phyloP scores from a whole-genome alignment of 768 basidiomycete genomes.

The Tephrocybe rancida region DNA sequence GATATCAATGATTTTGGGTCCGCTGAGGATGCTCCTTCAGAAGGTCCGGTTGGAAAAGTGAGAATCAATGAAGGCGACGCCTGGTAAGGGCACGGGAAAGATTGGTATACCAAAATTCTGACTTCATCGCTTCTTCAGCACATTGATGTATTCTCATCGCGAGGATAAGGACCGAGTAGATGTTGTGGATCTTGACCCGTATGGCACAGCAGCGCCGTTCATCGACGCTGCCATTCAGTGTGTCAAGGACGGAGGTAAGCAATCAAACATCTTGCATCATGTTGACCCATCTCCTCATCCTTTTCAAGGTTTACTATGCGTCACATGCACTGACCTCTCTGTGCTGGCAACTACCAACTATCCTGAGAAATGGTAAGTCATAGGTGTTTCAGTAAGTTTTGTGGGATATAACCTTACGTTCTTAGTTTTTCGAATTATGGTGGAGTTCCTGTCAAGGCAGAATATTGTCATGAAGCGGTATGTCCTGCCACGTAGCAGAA shows the following conservation, averaged over 20 bases:
- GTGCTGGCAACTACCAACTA: constrained; percentile 94
- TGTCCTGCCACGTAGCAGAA: constrained; percentile 24
- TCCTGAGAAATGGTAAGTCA: constrained; percentile 89
- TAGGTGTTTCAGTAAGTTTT: neutral
- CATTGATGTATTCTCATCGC: constrained; percentile 90
- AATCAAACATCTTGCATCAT: neutral
- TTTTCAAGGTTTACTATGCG: constrained; percentile 76
- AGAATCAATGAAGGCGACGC: constrained; percentile 93
- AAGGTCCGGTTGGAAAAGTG: constrained; percentile 51
- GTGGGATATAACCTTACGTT: neutral
- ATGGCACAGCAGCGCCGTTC: constrained; percentile 96
- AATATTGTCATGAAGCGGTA: constrained; percentile 94
- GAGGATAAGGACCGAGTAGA: constrained; percentile 77
- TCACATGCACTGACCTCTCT: constrained; percentile 95
- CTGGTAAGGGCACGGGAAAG: constrained; percentile 55
- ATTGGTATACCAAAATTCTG: neutral
- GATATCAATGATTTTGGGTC: constrained; percentile 73
- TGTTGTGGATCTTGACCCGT: constrained; percentile 97
- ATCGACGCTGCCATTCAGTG: constrained; percentile 93
- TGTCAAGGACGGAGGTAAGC: constrained; percentile 82
- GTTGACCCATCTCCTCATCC: neutral
- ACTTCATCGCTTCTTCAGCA: constrained; percentile 43
- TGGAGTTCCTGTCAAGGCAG: constrained; percentile 86
- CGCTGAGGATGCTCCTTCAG: constrained; percentile 15
- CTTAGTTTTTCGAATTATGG: constrained; percentile 87